These are phyloP conservation scores for Hirschfeldia incana DNA, from an alignment of 345 rosid species.

Conservation along the genomic window DNA sequence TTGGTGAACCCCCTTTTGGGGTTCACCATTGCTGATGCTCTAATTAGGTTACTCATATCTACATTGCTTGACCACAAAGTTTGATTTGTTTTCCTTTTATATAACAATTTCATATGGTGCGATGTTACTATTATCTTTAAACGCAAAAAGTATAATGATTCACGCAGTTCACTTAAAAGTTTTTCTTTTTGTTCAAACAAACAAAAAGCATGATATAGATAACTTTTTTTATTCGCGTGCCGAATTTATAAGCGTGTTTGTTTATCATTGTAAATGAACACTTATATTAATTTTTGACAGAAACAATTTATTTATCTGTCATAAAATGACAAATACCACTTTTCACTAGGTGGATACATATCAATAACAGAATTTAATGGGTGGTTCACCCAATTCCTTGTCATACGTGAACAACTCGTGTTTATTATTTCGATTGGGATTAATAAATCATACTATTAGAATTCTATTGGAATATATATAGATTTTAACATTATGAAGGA, in stretches of 20 bases:
- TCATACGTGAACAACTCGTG: not conserved
- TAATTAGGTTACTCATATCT: constrained; percentile 35
- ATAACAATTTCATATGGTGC: constrained; percentile 19
- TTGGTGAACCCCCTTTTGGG: too few relatives aligned
- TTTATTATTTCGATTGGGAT: constrained; percentile 2
- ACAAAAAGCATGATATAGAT: not conserved
- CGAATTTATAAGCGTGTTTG: not conserved
- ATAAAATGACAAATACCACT: not conserved
- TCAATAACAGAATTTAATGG: not conserved
- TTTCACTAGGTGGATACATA: not conserved
- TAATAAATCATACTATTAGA: not conserved
- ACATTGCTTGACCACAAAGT: constrained; percentile 43
- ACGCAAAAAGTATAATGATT: not conserved
- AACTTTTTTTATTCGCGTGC: constrained; percentile 14
- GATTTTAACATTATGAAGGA: not conserved
- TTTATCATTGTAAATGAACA: not conserved
- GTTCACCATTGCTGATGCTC: too few relatives aligned
- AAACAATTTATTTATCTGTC: not conserved
- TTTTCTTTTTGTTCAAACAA: not conserved
- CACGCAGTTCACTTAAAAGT: constrained; percentile 12
- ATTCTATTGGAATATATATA: constrained; percentile 1
- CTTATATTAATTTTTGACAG: not conserved
- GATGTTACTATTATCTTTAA: constrained; percentile 34
- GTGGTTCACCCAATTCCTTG: not conserved
- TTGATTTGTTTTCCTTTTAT: constrained; percentile 34